Conservation (phyloP, 73 alveolate genomes). For the Paramecium primaurelia region DNA sequence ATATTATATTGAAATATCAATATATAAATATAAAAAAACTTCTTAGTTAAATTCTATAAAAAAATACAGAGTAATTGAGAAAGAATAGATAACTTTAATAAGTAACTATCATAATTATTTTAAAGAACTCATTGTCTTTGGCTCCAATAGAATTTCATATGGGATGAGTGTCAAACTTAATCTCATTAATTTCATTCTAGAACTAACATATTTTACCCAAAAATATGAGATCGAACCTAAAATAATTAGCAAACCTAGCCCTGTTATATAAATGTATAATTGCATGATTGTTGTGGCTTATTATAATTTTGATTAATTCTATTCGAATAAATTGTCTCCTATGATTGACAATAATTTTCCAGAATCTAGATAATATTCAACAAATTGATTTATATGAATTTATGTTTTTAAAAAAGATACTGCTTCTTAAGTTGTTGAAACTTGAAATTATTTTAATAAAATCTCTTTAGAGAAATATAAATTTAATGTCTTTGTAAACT, state of each 20-base stretch:
- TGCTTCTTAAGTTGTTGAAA: neutral
- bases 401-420: neutral
- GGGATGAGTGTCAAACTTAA: slow-evolving; percentile 34
- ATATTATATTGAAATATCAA: too few species aligned
- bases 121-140: slow-evolving; percentile 45
- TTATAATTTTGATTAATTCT: slow-evolving; percentile 8
- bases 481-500: neutral
- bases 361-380: neutral
- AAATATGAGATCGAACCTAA: neutral
- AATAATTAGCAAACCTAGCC: neutral
- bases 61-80: neutral
- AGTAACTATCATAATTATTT: neutral
- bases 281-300: slow-evolving; percentile 36
- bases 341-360: neutral
- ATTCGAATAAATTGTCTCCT: slow-evolving; percentile 14
- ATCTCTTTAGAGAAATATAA: neutral
- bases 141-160: slow-evolving; percentile 26
- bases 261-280: neutral
- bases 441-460: neutral
- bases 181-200: slow-evolving; percentile 6
- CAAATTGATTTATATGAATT: neutral
- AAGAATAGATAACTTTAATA: neutral
- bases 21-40: too few species aligned
- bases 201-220: neutral
- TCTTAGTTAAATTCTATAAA: too few species aligned